Evolutionary conservation across 2,329 filamentous ascomycete species (phyloP), one percentile per base, ranked within the genome.

Genomic region (Verticillium tricorpus): DNA sequence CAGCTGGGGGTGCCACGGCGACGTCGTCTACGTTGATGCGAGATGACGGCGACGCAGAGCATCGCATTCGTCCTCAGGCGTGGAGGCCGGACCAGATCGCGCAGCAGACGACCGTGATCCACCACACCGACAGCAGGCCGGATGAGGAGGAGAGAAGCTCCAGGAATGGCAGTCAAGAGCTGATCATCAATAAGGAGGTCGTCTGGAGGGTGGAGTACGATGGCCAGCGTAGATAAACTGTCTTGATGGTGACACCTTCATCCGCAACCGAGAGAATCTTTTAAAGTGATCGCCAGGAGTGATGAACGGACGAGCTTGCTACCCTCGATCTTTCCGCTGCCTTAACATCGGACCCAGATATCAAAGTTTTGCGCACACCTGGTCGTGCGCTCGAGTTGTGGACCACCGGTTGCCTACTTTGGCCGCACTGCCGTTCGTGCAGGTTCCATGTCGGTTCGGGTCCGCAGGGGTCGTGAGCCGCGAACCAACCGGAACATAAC

Each of bases 131-230:
- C 5, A 22, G 15, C 12, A 37, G 32, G 35, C 32, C 59, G 1
- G 65, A 65, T 5, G 60, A 63, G 17, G 61, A 54, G 32, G 31
- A 22, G 17, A 19, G 14, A 11, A 40, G 32, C n/a, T 64, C 64
- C 1, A 58, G 65, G 22, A 62, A 61, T 11, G 63, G 65, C 2
- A 67, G 65, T 31, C 61, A 65, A 40, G 65, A 67, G 17, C 60
- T 67, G 62, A 67, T 66, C 22, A 66, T 67, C 56, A 65, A 60
- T 32, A 66, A 66, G 35, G 63, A 65, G 52, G 45, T 67, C 17
- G 60, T 56, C 15, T 65, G 63, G 63, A 59, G 58, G n/a, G 58
- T 65, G 28, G 63, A 61, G 3, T 63, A 63, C 56, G 63, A 65
- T 19, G 50, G 17, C 11, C 45, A 25, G 19, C 45, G 19, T 52